Evolutionary conservation across 176 grass and related monocot genomes (phyloP), one percentile per base, ranked within the genome.

Genomic region (Panicum miliaceum): DNA sequence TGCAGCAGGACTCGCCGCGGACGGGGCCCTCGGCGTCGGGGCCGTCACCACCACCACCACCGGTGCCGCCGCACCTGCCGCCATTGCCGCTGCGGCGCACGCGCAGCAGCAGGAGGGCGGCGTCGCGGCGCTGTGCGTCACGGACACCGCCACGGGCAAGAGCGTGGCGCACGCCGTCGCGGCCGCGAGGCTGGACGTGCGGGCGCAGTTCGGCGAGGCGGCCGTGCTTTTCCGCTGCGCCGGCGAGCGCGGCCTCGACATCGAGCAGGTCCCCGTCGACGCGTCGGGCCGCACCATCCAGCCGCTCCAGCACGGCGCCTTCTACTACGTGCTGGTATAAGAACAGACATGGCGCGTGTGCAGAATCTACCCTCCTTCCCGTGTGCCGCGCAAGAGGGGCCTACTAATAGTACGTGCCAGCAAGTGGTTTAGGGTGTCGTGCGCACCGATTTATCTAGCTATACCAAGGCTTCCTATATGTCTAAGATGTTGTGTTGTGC

Each of bases 301-400:
- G 69, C 88, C 88, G 73, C 91, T 93, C 50, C 88, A 88, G 76
- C 78, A 86, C 6, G 85, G 82, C 4, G 85, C 45, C n/a, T 71
- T 85, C 60, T 93, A 93, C 82, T 88, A 79, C 45, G 52, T 90
- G 78, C 66, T 90, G 7, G 38, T 86, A 26, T 90, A 72, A 38
- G 12, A 0, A 9, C 1, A 14, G 45, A 53, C 23, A 14, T 18
- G n/a, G 27, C 36, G 37, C n/a, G 37, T 77, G 68, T 77, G 68
- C 1, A 15, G 5, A 46, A 25, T 41, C 23, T 46, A 13, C 6
- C 5, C 26, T 63, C 5, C 26, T 63, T 47, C 13, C 69, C 13
- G 22, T 22, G 20, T 16, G 45, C 14, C 14, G 70, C 15, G 38
- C 75, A 43, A 62, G 38, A 19, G 11, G 38, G 11, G 38, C n/a